Evolutionary conservation across 345 rosid genomes (phyloP), one percentile per base, ranked within the genome.

Genomic region (Populus deltoides): DNA sequence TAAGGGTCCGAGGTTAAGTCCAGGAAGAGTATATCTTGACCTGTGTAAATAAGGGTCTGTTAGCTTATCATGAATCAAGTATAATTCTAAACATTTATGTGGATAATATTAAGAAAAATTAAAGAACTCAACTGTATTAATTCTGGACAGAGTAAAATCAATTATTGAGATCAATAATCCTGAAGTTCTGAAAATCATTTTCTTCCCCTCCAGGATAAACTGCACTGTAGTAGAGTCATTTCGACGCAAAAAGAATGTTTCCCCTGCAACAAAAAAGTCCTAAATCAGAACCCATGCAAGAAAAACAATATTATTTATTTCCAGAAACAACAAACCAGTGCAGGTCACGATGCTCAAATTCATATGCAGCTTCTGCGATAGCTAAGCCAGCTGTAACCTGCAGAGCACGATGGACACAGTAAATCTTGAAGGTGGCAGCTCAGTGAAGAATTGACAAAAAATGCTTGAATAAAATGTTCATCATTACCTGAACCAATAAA

Each of bases 91-190:
- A 27, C 24, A 29, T 49, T 68, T 33, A 72, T 68, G 68, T 15
- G 49, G 47, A 35, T 47, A 67, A 65, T 33, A 45, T 8, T 59
- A 22, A 6, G 33, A 82, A 68, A 53, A 72, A 31, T n/a, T 24
- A 71, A 61, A 35, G 71, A 68, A 75, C 22, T 38, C 72, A 93
- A 98, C 98, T 2, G 97, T 91, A 70, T 91, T 92, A 73, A 96
- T 93, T 86, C 98, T 88, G 41, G 98, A 96, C 71, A 96, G 91
- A 13, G 99, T 96, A 80, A 93, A 96, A 84, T 96, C 99, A 11
- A 96, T 93, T 72, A 96, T 92, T 31, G 95, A 89, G 80, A 90
- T 78, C 7, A 74, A 78, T 75, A 96, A 47, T 53, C 98, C 98
- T 79, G 77, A 91, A 49, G 92, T 88, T 80, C 77, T 89, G 41